Base-by-base conservation (phyloP, 768 basidiomycete species). In the Dentipellis sp. region DNA sequence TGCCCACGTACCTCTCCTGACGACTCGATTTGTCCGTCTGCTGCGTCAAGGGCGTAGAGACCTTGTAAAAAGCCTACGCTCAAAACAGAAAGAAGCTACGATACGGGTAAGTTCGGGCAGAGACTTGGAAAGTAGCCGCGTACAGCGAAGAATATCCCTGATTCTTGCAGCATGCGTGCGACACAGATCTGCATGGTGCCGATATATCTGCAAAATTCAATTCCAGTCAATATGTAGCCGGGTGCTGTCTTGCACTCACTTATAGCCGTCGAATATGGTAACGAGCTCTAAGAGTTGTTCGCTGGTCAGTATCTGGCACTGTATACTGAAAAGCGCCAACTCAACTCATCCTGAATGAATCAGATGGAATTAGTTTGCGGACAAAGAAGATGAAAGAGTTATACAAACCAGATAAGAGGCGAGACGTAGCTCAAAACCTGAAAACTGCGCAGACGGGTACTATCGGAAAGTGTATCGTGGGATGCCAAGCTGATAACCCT, bases 161-260 rank as follows among this genome's bases (percentile, higher is more conserved):
- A 94, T 69, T 97, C 93, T 65, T 88, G 85, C 59, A 97, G 71
- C 94, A 97, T 97, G 11, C 92, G 78, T 17, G 90, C 83, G 1
- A 95, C 83, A 58, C 94, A 94, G 29, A 97, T 92, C 66, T 95
- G 92, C 84, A 97, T 84, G 0, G 88, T 93, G 8, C 94, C 94
- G 48, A 97, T 82, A 62, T 89, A 89, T 64, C 86, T 88, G 52
- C 9, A 36, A 49, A 53, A 49, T 34, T 50, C 52, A 37, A 42
- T 10, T 57, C 36, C 19, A 48, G 17, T 46, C 40, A 37, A 12
- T 35, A 11, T 35, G 5, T 39, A 0, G 12, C 39, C 23, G 37
- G n/a, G 29, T 52, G 39, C 22, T 11, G n/a, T 37, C 10, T 38
- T n/a, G 39, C 29, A 56, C 79, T 62, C 59, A 89, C 83, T 91